Percentiles rank a stretch among this genome's conserved stretches.
These are phyloP conservation scores for Otatea glauca DNA, from an alignment of 176 grass and related monocot species.

Conservation along the genomic window DNA sequence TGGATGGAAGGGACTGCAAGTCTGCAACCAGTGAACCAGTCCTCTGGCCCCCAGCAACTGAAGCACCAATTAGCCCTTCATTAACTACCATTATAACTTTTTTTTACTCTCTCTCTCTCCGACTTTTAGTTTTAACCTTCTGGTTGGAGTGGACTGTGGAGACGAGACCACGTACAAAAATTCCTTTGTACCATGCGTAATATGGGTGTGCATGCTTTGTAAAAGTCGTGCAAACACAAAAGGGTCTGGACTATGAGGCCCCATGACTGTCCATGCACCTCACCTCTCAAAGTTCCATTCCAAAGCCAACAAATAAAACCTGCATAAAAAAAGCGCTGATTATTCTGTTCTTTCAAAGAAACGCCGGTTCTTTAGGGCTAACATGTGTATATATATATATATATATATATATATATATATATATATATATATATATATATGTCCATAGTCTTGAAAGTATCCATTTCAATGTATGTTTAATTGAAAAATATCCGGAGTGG, in stretches of 20 bases:
- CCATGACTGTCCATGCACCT: background rate
- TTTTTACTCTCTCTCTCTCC: background rate
- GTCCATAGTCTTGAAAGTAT: no score
- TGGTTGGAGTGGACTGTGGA: background rate
- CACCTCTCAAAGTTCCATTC: conserved; percentile 26
- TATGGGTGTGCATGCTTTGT: conserved; percentile 28
- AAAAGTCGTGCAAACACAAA: conserved; percentile 11
- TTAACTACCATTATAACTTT: background rate
- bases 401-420: no score
- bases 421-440: no score
- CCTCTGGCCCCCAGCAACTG: background rate
- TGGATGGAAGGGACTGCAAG: conserved; percentile 34
- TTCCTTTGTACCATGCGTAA: background rate
- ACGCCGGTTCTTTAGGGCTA: background rate
- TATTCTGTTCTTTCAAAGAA: background rate
- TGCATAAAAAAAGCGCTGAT: background rate
- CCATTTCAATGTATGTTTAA: no score
- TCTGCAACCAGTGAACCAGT: conserved; percentile 14
- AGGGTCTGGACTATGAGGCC: background rate
- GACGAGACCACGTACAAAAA: conserved; percentile 30
- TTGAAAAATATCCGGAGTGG: no score
- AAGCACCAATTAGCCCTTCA: background rate
- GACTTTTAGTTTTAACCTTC: conserved; percentile 35
- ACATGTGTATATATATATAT: no score
- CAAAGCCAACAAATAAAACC: conserved; percentile 16